These are phyloP conservation scores for Debaryomyces sp. DNA, from an alignment of 1,139 yeast genomes.

Conservation along the genomic window DNA sequence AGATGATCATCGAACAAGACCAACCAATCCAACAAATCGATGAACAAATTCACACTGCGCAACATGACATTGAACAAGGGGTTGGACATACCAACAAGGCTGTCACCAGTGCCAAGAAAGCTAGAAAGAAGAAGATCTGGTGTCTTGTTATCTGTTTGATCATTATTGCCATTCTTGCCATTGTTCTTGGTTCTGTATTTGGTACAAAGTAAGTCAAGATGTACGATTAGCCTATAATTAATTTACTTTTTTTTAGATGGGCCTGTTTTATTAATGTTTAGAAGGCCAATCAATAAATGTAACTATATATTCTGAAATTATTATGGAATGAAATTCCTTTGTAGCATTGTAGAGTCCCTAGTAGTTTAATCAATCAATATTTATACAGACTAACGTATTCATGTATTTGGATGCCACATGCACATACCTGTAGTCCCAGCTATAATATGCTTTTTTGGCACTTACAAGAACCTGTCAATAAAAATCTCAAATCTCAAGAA, in stretches of 20 bases:
- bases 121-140: constrained; percentile 91
- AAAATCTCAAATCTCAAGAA: background rate
- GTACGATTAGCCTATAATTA: constrained; percentile 1
- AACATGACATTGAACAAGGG: constrained; percentile 90
- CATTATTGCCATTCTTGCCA: constrained; percentile 65
- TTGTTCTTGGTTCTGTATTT: constrained; percentile 59
- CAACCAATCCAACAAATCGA: constrained; percentile 83
- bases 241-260: background rate
- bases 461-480: background rate
- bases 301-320: background rate
- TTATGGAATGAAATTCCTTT: background rate
- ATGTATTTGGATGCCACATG: background rate
- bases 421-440: background rate
- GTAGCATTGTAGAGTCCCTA: background rate
- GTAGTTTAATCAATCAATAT: background rate
- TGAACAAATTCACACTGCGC: constrained; percentile 80
- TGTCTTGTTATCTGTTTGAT: constrained; percentile 69
- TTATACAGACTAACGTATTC: background rate
- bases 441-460: background rate
- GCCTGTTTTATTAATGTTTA: background rate
- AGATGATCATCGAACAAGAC: constrained; percentile 94
- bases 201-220: constrained; percentile 1
- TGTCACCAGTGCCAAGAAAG: constrained; percentile 82
- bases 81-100: constrained; percentile 94
- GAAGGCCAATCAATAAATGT: constrained; percentile 2